Evolutionary conservation across 1,284 basidiomycete genomes (phyloP), one percentile per base, ranked within the genome.

Genomic region (Phaffia rhodozyma): DNA sequence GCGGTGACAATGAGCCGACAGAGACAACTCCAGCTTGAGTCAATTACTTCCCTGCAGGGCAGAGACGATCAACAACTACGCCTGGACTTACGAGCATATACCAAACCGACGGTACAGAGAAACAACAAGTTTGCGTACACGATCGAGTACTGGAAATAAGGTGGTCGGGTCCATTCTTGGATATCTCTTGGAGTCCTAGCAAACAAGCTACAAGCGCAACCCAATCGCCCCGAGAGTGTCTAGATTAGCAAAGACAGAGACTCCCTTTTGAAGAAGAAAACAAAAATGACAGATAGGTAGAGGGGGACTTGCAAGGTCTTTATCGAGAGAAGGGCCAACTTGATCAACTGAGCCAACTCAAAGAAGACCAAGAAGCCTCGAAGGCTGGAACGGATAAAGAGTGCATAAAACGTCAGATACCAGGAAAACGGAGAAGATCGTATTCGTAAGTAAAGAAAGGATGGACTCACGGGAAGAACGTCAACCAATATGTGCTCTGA

Each of bases 111-210:
- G 16, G 87, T 82, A 38, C 79, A 86, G 83, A 94, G 87, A 77
- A 93, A 91, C 51, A 96, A 77, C 84, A 77, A 68, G 68, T 78
- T 79, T 64, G 78, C 76, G 58, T 68, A 68, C 21, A 70, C 64
- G 58, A 71, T 64, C 43, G 72, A 66, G 65, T 77, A 97, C 71
- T 93, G 86, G 73, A 97, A 97, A 50, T 86, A 84, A 5, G 89
- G 89, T 21, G 94, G 94, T 73, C 93, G 88, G 6, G 94, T 97
- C 86, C 89, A 93, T 71, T 97, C 92, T 61, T 91, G 83, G 65
- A 97, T 91, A 71, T 97, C 92, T 69, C 96, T 84, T 55, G 93
- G 94, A 0, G 96, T 98, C 64, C 93, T 86, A n/a, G 92, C 91
- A 71, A 97, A 89, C 56, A 91, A 76, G 64, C 87, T 89, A 43